Evolutionary conservation across 1,284 basidiomycete genomes (phyloP), one percentile per base, ranked within the genome.

Genomic region (Hymenochaete sp.): DNA sequence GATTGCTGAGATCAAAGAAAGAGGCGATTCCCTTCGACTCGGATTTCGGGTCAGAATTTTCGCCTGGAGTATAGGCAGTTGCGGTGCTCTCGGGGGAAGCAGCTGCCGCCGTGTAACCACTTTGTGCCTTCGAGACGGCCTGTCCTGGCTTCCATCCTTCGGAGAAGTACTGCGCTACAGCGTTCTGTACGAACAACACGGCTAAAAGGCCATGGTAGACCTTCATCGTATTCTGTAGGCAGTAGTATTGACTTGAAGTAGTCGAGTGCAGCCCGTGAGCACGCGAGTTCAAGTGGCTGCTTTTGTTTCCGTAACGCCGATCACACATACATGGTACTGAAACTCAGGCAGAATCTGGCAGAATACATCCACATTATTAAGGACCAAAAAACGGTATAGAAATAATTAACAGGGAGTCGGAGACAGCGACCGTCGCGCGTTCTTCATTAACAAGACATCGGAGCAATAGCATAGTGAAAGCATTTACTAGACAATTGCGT

Each of bases 121-220:
- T 51, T 36, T 53, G 49, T 31, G 63, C 50, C 28, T 58, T 50
- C 11, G 66, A 59, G 6, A 66, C 64, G 3, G 73, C 62, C 57
- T 86, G 77, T 25, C 82, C 83, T 2, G 84, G 85, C 27, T 66
- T 57, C 85, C 84, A 87, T n/a, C 84, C 84, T 21, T 68, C 66
- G 2, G 82, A 86, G 60, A 86, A 79, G 60, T 86, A 86, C 51
- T 84, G 77, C 8, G 81, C 82, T 38, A 61, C 63, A 33, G 60
- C 68, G 14, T 68, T 63, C 11, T 59, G 57, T 38, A 60, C 59
- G 42, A 62, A 57, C 13, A 76, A 58, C 28, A 57, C 60, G 43
- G 63, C 56, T 52, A 67, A 56, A 45, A 62, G 57, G 26, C 66
- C 55, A 31, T 55, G 52, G 42, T 58, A 60, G 49, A 67, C 51